Conservation (phyloP, 768 basidiomycete species). For the Basidioascus undulatus region DNA sequence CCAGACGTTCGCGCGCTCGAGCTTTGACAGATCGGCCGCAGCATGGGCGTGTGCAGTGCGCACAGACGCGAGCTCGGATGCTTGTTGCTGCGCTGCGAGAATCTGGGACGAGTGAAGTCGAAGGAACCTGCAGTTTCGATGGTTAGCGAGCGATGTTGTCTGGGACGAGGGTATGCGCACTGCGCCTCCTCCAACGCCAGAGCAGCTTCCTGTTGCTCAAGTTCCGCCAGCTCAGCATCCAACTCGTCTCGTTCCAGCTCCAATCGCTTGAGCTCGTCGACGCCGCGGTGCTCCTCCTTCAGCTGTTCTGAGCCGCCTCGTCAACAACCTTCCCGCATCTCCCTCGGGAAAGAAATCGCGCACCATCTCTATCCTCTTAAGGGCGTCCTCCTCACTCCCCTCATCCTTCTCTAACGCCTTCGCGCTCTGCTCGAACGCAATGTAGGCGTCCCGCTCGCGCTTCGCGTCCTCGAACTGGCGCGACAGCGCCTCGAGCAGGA, state of each 20-base stretch:
- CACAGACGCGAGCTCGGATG: constrained; percentile 41
- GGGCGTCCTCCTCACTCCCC: constrained; percentile 30
- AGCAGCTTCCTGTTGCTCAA: constrained; percentile 52
- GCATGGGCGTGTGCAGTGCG: constrained; percentile 58
- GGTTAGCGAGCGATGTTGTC: not conserved
- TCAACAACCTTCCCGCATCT: constrained; percentile 33
- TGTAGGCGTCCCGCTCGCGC: constrained; percentile 76
- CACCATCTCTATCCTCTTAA: constrained; percentile 52
- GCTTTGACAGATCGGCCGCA: constrained; percentile 24
- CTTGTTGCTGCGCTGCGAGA: constrained; percentile 37
- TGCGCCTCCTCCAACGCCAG: constrained; percentile 65
- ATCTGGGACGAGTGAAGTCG: constrained; percentile 48
- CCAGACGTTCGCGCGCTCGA: constrained; percentile 72
- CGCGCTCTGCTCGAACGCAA: constrained; percentile 46
- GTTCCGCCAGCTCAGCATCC: constrained; percentile 38
- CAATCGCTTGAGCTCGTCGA: constrained; percentile 48
- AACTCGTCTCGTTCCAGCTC: constrained; percentile 56
- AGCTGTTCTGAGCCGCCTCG: too few relatives aligned
- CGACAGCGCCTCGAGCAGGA: constrained; percentile 47
- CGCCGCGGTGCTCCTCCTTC: too few relatives aligned
- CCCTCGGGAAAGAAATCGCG: constrained; percentile 19
- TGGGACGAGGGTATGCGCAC: constrained; percentile 24
- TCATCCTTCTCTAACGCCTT: constrained; percentile 19
- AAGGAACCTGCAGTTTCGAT: constrained; percentile 43
- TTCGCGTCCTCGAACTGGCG: constrained; percentile 69